These are phyloP conservation scores for Penicillium expansum DNA, from an alignment of 2,329 filamentous ascomycete genomes.

Conservation along the genomic window DNA sequence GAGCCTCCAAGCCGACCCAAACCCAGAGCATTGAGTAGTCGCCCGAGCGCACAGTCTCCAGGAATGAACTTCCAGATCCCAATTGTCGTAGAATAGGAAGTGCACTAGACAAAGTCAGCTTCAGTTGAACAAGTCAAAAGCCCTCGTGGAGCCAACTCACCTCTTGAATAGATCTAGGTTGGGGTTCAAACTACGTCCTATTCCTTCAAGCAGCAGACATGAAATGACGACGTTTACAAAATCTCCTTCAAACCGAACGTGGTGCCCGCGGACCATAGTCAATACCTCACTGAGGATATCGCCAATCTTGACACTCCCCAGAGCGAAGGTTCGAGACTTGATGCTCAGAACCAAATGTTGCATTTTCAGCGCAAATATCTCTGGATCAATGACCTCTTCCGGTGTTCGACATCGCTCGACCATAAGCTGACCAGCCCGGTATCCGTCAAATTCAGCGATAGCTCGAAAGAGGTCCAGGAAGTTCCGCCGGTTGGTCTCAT, in stretches of 20 bases:
- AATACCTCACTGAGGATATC: slow-evolving; percentile 90
- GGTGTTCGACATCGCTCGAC: slow-evolving; percentile 92
- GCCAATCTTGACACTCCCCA: slow-evolving; percentile 93
- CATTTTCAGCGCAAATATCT: slow-evolving; percentile 94
- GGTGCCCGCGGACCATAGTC: slow-evolving; percentile 84
- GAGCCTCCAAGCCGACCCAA: slow-evolving; percentile 86
- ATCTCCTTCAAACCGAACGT: slow-evolving; percentile 92
- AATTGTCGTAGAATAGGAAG: slow-evolving; percentile 87
- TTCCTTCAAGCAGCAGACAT: slow-evolving; percentile 89
- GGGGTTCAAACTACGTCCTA: slow-evolving; percentile 82
- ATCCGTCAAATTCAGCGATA: slow-evolving; percentile 94
- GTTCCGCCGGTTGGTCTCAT: slow-evolving; percentile 78
- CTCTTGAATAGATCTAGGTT: slow-evolving; percentile 80
- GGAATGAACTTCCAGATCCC: slow-evolving; percentile 58
- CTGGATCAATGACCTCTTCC: slow-evolving; percentile 79
- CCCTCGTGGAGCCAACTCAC: slow-evolving; percentile 40
- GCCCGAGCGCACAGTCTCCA: slow-evolving; percentile 65
- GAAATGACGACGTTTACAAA: slow-evolving; percentile 98
- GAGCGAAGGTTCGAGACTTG: slow-evolving; percentile 83
- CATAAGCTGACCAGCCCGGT: slow-evolving; percentile 93
- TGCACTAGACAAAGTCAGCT: slow-evolving; percentile 55
- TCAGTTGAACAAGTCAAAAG: background rate
- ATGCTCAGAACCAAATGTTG: slow-evolving; percentile 90
- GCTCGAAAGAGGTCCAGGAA: slow-evolving; percentile 96
- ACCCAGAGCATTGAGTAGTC: slow-evolving; percentile 85